Conservation (phyloP, 2,329 filamentous ascomycete species). For the Aspergillus udagawae region DNA sequence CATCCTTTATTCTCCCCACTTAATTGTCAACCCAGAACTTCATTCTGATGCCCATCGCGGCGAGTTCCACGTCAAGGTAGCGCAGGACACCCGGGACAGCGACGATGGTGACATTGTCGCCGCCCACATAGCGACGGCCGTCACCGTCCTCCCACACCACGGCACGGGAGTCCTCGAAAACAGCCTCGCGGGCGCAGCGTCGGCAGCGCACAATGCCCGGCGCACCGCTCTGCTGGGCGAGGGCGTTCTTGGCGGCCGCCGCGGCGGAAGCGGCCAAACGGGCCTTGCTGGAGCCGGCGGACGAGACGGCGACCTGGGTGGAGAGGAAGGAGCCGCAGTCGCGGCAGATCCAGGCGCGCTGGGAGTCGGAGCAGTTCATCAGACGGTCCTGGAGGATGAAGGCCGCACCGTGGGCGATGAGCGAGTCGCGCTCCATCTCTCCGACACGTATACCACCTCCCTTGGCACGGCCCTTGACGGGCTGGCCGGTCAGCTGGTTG, state of each 20-base stretch:
- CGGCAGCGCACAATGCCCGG: constrained; percentile 71
- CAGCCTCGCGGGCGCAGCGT: constrained; percentile 66
- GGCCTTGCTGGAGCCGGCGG: constrained; percentile 24
- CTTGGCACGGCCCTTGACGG: constrained; percentile 93
- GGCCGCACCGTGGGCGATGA: constrained; percentile 91
- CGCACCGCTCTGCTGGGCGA: constrained; percentile 48
- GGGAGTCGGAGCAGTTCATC: constrained; percentile 95
- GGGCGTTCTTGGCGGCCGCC: constrained; percentile 28
- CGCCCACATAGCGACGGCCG: constrained; percentile 78
- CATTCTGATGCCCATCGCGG: constrained; percentile 93
- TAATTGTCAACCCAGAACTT: constrained; percentile 73
- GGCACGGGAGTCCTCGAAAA: constrained; percentile 64
- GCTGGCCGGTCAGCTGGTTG: constrained; percentile 85
- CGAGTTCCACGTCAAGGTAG: constrained; percentile 90
- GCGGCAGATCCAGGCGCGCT: constrained; percentile 83
- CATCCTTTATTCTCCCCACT: constrained; percentile 1
- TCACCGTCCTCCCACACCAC: constrained; percentile 84
- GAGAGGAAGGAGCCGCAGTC: constrained; percentile 86
- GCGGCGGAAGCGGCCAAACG: constrained; percentile 26
- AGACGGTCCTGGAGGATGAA: constrained; percentile 93
- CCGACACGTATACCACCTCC: constrained; percentile 98
- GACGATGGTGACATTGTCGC: constrained; percentile 84
- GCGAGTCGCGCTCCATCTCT: constrained; percentile 96
- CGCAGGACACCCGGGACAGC: constrained; percentile 89
- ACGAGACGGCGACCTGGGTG: constrained; percentile 56